A percentile compares a stretch with the other conserved stretches of the same genome.
Conservation (phyloP, 495 filamentous ascomycete species). For the Chaetomium tenue region DNA sequence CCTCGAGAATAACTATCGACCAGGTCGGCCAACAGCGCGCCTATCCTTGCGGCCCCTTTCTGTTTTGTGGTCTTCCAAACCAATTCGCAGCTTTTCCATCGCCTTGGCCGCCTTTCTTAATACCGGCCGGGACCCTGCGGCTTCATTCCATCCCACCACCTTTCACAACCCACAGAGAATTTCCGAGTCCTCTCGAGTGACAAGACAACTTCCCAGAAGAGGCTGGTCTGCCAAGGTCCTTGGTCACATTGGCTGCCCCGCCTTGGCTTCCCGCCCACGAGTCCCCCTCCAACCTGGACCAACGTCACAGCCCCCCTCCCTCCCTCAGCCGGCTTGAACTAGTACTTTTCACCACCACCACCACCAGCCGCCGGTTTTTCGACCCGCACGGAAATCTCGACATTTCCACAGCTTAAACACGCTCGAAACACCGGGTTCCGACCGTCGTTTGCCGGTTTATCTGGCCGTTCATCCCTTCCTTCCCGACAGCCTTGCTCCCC, state of each 20-base stretch:
- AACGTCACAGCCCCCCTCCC: conserved; percentile 24
- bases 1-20: background rate
- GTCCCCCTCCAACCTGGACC: conserved; percentile 15
- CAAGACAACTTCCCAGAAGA: background rate
- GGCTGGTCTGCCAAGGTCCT: conserved; percentile 26
- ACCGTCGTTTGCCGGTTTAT: background rate
- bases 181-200: conserved; percentile 1
- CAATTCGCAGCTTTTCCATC: background rate
- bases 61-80: conserved; percentile 2
- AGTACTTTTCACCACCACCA: conserved; percentile 1
- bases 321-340: conserved; percentile 14
- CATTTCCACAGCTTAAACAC: background rate
- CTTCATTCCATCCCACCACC: conserved; percentile 3
- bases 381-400: background rate
- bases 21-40: conserved; percentile 16
- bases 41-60: conserved; percentile 12
- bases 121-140: conserved; percentile 13
- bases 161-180: background rate
- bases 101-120: conserved; percentile 3
- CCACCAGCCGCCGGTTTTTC: background rate
- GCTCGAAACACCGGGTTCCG: background rate
- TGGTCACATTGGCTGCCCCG: conserved; percentile 25
- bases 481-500: background rate
- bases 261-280: conserved; percentile 22
- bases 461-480: background rate